Percentiles rank a stretch among this genome's conserved stretches.
phyloP scores from a whole-genome alignment of 2,329 filamentous ascomycete species.

The Nemania sp. region DNA sequence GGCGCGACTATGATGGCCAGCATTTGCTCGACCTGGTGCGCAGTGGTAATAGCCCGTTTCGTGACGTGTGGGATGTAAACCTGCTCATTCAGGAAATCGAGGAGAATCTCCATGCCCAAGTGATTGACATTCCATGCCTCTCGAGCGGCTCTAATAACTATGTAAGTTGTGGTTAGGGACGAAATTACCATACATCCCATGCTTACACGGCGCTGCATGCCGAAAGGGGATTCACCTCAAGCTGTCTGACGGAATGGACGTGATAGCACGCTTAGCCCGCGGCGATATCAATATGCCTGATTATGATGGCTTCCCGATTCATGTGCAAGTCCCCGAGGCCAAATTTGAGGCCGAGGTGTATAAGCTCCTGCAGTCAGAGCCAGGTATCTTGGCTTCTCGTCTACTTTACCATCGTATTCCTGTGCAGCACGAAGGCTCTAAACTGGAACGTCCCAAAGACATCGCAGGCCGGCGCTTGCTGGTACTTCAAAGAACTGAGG shows the following conservation, averaged over 20 bases:
- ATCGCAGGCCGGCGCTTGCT: neutral
- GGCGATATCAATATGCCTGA: conserved; percentile 1
- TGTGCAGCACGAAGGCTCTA: neutral
- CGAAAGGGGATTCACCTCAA: neutral
- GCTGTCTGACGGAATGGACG: neutral
- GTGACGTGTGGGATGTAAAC: neutral
- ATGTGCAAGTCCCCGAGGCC: conserved; percentile 1
- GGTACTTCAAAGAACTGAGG: neutral
- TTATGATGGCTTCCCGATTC: conserved; percentile 4
- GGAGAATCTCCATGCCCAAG: neutral
- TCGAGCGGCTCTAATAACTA: conserved; percentile 7
- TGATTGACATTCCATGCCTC: neutral
- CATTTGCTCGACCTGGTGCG: neutral
- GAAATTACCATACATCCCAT: neutral
- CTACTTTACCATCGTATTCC: neutral
- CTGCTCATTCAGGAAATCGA: conserved; percentile 7
- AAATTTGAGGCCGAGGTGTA: neutral
- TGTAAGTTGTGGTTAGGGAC: neutral
- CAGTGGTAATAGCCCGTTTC: neutral
- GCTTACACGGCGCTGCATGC: neutral
- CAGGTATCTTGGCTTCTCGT: neutral
- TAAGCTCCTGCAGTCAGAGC: neutral
- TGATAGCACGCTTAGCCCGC: neutral
- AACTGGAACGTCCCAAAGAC: neutral
- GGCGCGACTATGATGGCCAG: neutral